These are phyloP conservation scores for Daldinia concentrica DNA, from an alignment of 495 filamentous ascomycete genomes.

Conservation along the genomic window DNA sequence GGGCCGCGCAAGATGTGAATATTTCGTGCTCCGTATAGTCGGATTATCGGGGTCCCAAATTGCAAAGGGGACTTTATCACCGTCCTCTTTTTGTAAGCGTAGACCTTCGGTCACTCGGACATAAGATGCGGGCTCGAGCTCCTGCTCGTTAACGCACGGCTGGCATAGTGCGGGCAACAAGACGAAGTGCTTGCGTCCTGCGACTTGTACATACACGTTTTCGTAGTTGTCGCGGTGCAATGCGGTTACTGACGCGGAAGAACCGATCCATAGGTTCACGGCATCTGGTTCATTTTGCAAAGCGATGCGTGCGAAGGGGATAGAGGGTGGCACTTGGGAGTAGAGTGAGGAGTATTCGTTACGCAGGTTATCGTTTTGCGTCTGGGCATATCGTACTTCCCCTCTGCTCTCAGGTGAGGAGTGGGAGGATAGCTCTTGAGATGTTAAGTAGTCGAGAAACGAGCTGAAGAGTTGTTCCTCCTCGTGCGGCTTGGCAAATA, in stretches of 20 bases:
- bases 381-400: slow-evolving; percentile 65
- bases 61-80: slow-evolving; percentile 65
- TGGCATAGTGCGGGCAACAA: slow-evolving; percentile 72
- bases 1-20: slow-evolving; percentile 63
- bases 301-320: slow-evolving; percentile 74
- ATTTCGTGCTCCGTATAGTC: slow-evolving; percentile 55
- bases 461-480: slow-evolving; percentile 59
- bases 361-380: slow-evolving; percentile 79
- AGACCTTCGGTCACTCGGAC: slow-evolving; percentile 45
- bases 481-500: slow-evolving; percentile 67
- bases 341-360: slow-evolving; percentile 70
- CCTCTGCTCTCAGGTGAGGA: slow-evolving; percentile 5
- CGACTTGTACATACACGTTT: slow-evolving; percentile 79
- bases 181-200: slow-evolving; percentile 74
- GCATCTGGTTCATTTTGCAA: slow-evolving; percentile 70
- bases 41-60: slow-evolving; percentile 76
- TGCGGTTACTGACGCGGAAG: slow-evolving; percentile 68
- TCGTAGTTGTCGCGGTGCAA: slow-evolving; percentile 84
- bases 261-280: slow-evolving; percentile 83
- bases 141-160: slow-evolving; percentile 68
- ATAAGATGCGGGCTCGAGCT: slow-evolving; percentile 63
- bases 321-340: slow-evolving; percentile 61
- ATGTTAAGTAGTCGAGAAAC: slow-evolving; percentile 58
- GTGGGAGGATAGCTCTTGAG: slow-evolving; percentile 46
- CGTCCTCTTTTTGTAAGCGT: slow-evolving; percentile 48